Evolutionary conservation across 495 filamentous ascomycete genomes (phyloP).

Genomic region (Tricharina praecox): DNA sequence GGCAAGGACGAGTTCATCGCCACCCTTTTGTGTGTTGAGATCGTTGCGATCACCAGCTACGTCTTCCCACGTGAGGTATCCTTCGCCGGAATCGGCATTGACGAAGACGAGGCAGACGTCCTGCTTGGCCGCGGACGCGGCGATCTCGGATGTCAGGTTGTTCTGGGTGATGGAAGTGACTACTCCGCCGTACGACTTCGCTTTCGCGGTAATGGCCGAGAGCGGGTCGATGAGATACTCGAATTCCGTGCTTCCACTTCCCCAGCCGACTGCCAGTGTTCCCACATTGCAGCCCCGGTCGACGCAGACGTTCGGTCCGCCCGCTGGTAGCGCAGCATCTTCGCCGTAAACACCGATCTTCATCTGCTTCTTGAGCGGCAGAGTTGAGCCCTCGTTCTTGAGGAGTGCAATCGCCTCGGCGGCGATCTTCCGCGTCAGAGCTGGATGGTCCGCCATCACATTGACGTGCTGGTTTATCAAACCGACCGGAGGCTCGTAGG

Average conservation of each 20-base stretch:
- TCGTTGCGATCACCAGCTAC: conserved; percentile 43
- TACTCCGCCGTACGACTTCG: conserved; percentile 19
- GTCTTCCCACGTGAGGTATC: conserved; percentile 46
- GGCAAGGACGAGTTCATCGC: conserved; percentile 38
- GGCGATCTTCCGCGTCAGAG: conserved; percentile 55
- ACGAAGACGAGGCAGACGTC: conserved; percentile 40
- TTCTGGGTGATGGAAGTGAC: conserved; percentile 39
- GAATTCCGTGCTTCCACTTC: conserved; percentile 36
- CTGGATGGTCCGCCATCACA: conserved; percentile 58
- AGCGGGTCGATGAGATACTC: conserved; percentile 40
- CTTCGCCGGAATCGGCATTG: conserved; percentile 49
- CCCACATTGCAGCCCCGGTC: conserved; percentile 47
- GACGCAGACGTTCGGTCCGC: conserved; percentile 33
- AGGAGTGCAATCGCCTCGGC: conserved; percentile 68
- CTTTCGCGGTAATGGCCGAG: conserved; percentile 36
- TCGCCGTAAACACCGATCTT: conserved; percentile 70
- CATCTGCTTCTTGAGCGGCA: conserved; percentile 62
- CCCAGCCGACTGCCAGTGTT: conserved; percentile 35
- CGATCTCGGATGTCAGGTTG: conserved; percentile 34
- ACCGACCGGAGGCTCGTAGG: conserved; percentile 25
- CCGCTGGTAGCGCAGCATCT: conserved; percentile 51
- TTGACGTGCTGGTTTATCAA: conserved; percentile 46
- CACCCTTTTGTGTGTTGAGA: conserved; percentile 30
- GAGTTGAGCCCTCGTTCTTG: conserved; percentile 58
- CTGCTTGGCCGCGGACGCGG: conserved; percentile 38